Evolutionary conservation across 441 rosid genomes (phyloP).

Genomic region (Capsella rubella): DNA sequence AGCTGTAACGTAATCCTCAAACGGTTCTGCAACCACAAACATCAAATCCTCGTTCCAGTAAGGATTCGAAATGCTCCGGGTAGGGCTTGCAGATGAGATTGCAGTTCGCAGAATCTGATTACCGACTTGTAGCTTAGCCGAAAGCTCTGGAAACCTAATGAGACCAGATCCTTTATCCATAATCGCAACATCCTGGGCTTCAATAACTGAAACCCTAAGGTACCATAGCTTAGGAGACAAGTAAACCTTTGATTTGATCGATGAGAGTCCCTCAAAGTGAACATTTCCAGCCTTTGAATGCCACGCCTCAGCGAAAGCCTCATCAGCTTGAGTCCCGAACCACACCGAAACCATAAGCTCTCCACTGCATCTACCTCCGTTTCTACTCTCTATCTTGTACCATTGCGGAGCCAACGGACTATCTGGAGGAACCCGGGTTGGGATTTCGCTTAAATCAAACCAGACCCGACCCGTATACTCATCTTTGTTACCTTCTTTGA

Average conservation of each 20-base stretch:
- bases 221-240: constrained; percentile 2
- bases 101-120: neutral
- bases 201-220: neutral
- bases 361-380: neutral
- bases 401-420: constrained; percentile 1
- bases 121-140: neutral
- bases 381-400: neutral
- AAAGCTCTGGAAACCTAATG: neutral
- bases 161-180: neutral
- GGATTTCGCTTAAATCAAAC: neutral
- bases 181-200: neutral
- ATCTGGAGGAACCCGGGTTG: neutral
- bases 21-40: neutral
- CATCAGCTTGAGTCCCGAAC: constrained; percentile 5
- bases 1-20: neutral
- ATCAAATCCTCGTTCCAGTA: neutral
- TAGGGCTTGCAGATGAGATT: neutral
- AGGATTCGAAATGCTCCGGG: neutral
- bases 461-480: neutral
- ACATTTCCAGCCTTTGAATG: constrained; percentile 1
- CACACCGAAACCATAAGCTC: constrained; percentile 1
- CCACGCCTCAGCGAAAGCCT: neutral
- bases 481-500: neutral
- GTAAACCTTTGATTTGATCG: constrained; percentile 4
- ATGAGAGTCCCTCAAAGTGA: neutral